Evolutionary conservation across 2,329 filamentous ascomycete genomes (phyloP), one percentile per base, ranked within the genome.

Genomic region (Ceratocystis ficicola): DNA sequence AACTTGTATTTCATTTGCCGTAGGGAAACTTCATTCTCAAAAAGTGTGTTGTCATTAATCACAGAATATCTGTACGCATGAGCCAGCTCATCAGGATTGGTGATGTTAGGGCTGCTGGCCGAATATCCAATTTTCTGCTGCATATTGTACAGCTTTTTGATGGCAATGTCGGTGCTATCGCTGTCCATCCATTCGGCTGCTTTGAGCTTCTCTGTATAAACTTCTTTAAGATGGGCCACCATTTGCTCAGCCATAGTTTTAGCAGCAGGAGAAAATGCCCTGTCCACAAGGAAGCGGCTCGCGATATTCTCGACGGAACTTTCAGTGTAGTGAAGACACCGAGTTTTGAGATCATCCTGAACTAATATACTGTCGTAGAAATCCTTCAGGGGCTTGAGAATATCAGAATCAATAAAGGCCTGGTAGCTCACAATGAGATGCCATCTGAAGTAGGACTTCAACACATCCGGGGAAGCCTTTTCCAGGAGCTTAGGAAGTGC

Each of bases 221-320:
- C 80, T 17, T 81, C 77, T 73, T 87, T 88, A 72, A 90, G 86
- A 69, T 88, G 84, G 8, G 81, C 81, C n/a, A 89, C 81, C 69
- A 91, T 85, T 65, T 84, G 80, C 67, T 89, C 84, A 17, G 86
- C 86, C 59, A 88, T 82, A 3, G 82, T 75, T 72, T 88, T 87
- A 0, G 85, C 85, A 22, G 83, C 80, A 12, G 85, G 79, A 0
- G 85, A 83, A 70, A 89, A 90, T 0, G 85, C 80, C 62, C 83
- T 83, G 68, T 89, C 81, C 1, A 89, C 79, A 69, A 86, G 90
- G 75, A 89, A 89, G 25, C 85, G 82, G 71, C 85, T 86, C 17
- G 88, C 75, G 62, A 87, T 85, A 86, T 86, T 89, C 1, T 81
- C 81, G 25, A 89, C 73, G 4, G 81, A 80, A 25, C 74, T 72